phyloP scores from a whole-genome alignment of 73 alveolate genomes.

The Effrenium voratum region DNA sequence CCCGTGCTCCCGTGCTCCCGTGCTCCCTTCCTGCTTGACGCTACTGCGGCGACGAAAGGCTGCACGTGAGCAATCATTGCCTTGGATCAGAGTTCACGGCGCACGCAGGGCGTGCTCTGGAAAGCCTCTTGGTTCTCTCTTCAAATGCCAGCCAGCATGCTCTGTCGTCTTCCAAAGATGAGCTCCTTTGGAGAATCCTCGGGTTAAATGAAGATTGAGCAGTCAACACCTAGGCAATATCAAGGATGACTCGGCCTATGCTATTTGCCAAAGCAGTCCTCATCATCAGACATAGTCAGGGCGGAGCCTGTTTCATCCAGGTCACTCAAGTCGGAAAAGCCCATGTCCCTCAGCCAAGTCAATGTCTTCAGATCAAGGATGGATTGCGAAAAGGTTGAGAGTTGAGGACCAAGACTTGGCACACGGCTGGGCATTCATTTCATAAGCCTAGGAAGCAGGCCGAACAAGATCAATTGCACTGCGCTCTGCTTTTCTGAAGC shows the following conservation, averaged over 20 bases:
- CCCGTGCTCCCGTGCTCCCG: not conserved
- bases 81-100: not conserved
- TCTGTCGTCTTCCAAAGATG: conserved; percentile 62
- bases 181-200: conserved; percentile 57
- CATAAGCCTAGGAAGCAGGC: conserved; percentile 19
- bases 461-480: not conserved
- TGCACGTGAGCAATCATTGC: conserved; percentile 67
- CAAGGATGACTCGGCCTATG: not conserved
- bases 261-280: not conserved
- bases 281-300: conserved; percentile 66
- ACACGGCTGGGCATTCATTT: conserved; percentile 42
- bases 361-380: not conserved
- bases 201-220: too few species aligned
- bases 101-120: too few species aligned
- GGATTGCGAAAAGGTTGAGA: not conserved
- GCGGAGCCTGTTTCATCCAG: conserved; percentile 65
- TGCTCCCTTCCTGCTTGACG: conserved; percentile 59
- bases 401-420: not conserved
- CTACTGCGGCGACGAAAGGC: conserved; percentile 73
- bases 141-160: not conserved
- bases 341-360: conserved; percentile 44
- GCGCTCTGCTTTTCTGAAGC: not conserved
- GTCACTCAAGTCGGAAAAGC: conserved; percentile 74
- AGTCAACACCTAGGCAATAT: not conserved
- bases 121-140: not conserved